Conservation (phyloP, 805 yeast genomes). For the Pichia sporocuriosa region DNA sequence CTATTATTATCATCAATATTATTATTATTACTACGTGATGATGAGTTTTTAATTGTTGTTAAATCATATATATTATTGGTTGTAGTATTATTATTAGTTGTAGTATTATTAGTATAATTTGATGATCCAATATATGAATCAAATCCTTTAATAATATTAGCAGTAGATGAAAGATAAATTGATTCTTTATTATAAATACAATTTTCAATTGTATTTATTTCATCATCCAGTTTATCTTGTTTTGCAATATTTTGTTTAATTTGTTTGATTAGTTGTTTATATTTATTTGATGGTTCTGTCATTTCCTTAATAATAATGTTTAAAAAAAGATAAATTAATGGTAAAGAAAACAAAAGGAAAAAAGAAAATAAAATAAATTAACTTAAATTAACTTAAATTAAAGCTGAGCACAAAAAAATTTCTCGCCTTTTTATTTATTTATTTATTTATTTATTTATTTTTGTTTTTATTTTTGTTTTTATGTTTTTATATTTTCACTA, state of each 20-base stretch:
- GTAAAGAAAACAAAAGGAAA: too few species aligned
- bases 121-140: conserved; percentile 32
- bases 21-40: too few species aligned
- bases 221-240: conserved; percentile 60
- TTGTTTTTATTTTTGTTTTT: neutral
- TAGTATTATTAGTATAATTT: too few species aligned
- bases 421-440: too few species aligned
- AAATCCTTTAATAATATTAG: conserved; percentile 88
- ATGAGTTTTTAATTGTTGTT: too few species aligned
- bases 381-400: too few species aligned
- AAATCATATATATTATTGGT: too few species aligned
- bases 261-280: conserved; percentile 59
- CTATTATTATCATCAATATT: neutral
- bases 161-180: conserved; percentile 58
- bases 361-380: too few species aligned
- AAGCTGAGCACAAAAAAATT: too few species aligned
- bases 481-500: neutral
- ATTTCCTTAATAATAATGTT: too few species aligned
- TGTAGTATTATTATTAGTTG: too few species aligned
- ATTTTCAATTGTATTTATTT: conserved; percentile 62
- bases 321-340: too few species aligned
- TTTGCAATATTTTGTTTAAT: conserved; percentile 56
- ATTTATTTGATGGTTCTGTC: conserved; percentile 34
- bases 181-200: conserved; percentile 73
- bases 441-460: neutral